Percentiles rank a stretch among this genome's conserved stretches.
These are phyloP conservation scores for Lasiodiplodia hormozganensis DNA, from an alignment of 2,329 filamentous ascomycete species.

Conservation along the genomic window DNA sequence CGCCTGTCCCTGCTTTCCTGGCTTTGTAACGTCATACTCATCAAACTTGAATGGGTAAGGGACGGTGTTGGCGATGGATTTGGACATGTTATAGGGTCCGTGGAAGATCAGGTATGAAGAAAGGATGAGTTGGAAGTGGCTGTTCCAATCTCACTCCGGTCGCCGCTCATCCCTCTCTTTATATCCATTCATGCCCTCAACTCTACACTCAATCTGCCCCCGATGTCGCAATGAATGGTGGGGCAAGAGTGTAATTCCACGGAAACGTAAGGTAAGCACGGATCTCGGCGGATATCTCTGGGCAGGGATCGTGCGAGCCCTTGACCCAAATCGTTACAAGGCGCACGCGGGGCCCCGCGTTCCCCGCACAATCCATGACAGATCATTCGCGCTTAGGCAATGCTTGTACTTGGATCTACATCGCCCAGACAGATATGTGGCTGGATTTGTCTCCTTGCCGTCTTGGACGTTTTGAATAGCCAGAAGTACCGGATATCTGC, in stretches of 20 bases:
- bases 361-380: background rate
- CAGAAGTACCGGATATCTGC: slow-evolving; percentile 5
- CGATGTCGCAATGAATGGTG: background rate
- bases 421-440: slow-evolving; percentile 3
- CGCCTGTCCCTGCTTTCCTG: slow-evolving; percentile 12
- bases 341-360: background rate
- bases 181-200: background rate
- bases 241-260: background rate
- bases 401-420: background rate
- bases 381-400: slow-evolving; percentile 3
- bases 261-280: slow-evolving; percentile 11
- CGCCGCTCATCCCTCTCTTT: background rate
- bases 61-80: slow-evolving; percentile 41
- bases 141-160: background rate
- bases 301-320: slow-evolving; percentile 3
- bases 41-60: slow-evolving; percentile 46
- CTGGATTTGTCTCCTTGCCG: background rate
- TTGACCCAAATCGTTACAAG: slow-evolving; percentile 16
- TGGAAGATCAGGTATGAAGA: background rate
- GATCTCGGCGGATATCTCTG: slow-evolving; percentile 19
- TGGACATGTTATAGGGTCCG: slow-evolving; percentile 33
- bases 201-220: background rate
- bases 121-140: background rate
- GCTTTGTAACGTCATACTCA: slow-evolving; percentile 9
- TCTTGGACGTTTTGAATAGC: background rate